Percentiles rank a stretch among this genome's conserved stretches.
Evolutionary conservation across 2,329 filamentous ascomycete species (phyloP).

Genomic region (Beauveria sp.): DNA sequence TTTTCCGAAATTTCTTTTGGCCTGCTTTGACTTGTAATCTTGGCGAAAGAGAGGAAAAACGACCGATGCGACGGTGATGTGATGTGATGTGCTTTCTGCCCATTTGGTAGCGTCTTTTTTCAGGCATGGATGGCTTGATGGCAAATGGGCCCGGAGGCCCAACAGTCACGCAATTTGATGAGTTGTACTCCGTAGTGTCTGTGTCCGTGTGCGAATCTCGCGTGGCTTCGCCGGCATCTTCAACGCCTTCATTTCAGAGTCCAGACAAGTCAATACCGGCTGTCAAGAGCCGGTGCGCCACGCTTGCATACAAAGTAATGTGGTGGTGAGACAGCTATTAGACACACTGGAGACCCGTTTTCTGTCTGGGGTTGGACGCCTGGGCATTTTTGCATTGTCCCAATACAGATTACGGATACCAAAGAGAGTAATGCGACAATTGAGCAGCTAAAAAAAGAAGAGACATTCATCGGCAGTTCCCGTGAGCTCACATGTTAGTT

Average conservation of each 20-base stretch:
- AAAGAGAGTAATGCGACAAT: too few relatives aligned
- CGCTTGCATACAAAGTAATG: neutral
- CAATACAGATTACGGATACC: too few relatives aligned
- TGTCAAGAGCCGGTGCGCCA: neutral
- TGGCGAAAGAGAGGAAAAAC: neutral
- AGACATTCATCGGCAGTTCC: too few relatives aligned
- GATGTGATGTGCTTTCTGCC: neutral
- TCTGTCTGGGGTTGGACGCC: neutral
- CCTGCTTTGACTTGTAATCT: neutral
- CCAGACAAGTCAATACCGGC: neutral
- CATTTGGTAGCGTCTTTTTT: neutral
- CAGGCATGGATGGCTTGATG: neutral
- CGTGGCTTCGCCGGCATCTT: neutral
- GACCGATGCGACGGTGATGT: neutral
- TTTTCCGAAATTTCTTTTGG: neutral
- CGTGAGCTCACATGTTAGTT: too few relatives aligned
- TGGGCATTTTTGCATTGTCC: neutral
- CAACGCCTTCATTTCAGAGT: neutral
- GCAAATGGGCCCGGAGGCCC: neutral
- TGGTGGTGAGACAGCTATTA: neutral
- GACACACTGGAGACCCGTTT: constrained; percentile 2
- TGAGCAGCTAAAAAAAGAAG: too few relatives aligned
- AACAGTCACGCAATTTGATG: neutral
- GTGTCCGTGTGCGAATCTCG: neutral
- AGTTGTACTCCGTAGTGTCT: neutral